Conservation (phyloP, 441 rosid genomes). For the Flueggea neowawraea region DNA sequence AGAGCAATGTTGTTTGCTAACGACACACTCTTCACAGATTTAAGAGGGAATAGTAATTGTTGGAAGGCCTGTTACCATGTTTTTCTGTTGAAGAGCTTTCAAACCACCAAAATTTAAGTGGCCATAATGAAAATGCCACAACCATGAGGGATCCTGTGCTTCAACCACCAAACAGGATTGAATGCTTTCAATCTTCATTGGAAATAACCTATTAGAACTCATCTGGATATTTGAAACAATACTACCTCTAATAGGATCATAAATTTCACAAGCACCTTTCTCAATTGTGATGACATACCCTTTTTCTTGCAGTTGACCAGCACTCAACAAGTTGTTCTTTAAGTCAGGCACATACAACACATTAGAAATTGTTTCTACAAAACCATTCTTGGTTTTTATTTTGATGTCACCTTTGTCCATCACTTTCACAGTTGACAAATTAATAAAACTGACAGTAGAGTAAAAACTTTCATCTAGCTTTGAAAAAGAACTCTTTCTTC, state of each 20-base stretch:
- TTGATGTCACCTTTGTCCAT: too few species aligned
- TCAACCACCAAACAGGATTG: not conserved
- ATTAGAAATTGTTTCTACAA: not conserved
- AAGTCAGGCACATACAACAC: slow-evolving; percentile 5
- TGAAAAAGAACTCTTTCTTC: slow-evolving; percentile 11
- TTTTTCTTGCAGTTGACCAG: too few species aligned
- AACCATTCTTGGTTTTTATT: too few species aligned
- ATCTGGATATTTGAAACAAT: not conserved
- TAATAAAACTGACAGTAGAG: too few species aligned
- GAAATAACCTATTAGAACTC: slow-evolving; percentile 12
- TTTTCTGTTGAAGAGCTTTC: not conserved
- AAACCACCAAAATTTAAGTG: slow-evolving; percentile 4
- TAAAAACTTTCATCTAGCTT: too few species aligned
- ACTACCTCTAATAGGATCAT: too few species aligned
- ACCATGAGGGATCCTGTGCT: slow-evolving; percentile 5
- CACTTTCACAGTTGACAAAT: too few species aligned
- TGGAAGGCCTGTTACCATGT: not conserved
- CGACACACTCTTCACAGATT: too few species aligned
- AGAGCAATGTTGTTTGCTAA: too few species aligned
- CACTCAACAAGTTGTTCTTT: too few species aligned
- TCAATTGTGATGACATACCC: too few species aligned
- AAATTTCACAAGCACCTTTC: too few species aligned
- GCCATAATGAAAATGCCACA: slow-evolving; percentile 15
- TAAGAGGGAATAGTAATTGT: not conserved
- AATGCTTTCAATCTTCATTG: not conserved